A percentile compares a stretch with the other conserved stretches of the same genome.
Conservation (phyloP, 306 rosid species). For the Prinsepia uniflora region DNA sequence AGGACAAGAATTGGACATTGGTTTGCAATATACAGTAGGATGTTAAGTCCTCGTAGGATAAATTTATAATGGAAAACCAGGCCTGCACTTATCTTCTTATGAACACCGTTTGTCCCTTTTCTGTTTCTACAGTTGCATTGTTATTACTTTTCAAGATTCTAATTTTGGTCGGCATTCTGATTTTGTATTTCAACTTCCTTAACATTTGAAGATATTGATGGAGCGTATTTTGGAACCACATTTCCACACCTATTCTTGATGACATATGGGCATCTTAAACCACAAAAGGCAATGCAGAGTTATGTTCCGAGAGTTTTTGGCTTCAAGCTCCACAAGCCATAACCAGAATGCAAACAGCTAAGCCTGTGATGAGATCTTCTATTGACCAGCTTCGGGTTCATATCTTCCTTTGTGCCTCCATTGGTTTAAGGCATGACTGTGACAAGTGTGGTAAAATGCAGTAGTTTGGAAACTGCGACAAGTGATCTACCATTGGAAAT, state of each 20-base stretch:
- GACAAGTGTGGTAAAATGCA: conserved; percentile 30
- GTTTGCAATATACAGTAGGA: background rate
- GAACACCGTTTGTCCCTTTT: background rate
- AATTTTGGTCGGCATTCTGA: background rate
- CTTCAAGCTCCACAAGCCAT: conserved; percentile 74
- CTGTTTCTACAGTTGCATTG: background rate
- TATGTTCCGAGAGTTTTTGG: conserved; percentile 86
- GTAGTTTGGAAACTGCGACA: conserved; percentile 19
- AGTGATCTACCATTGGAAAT: conserved; percentile 32
- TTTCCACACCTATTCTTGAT: conserved; percentile 77
- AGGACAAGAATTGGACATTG: too few relatives aligned
- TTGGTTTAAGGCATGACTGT: background rate
- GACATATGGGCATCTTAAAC: conserved; percentile 77
- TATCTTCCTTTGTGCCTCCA: conserved; percentile 17
- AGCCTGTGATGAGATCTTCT: conserved; percentile 24
- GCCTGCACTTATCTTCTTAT: background rate
- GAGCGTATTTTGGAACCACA: conserved; percentile 86
- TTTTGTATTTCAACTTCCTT: conserved; percentile 30
- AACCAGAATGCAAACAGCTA: conserved; percentile 25
- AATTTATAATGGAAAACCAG: background rate
- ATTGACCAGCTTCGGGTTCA: conserved; percentile 20
- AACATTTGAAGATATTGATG: conserved; percentile 64
- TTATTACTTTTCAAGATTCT: background rate
- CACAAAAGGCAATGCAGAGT: conserved; percentile 62
- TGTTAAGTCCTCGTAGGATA: background rate